Evolutionary conservation across 192 early-diverging fungal species (phyloP).

Genomic region (Coemansia sp.): DNA sequence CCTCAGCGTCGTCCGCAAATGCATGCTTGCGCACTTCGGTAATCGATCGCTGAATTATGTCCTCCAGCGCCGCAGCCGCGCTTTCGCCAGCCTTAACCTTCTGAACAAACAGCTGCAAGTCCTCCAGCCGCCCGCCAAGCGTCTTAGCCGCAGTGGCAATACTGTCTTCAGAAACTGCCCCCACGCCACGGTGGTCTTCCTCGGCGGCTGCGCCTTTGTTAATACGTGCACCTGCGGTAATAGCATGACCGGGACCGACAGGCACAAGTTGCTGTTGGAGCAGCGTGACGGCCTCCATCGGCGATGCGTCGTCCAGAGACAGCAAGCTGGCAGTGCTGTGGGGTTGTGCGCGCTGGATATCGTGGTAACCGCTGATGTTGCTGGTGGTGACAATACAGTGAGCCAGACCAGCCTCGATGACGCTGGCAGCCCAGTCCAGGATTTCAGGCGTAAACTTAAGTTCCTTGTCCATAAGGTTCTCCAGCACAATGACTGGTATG

Average conservation of each 20-base stretch:
- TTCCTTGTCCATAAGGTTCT: slow-evolving; percentile 78
- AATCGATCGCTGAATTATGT: slow-evolving; percentile 76
- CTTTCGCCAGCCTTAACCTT: slow-evolving; percentile 75
- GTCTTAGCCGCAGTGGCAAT: slow-evolving; percentile 57
- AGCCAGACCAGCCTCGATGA: slow-evolving; percentile 82
- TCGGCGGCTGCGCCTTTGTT: background rate
- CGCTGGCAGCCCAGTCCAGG: slow-evolving; percentile 78
- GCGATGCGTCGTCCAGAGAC: slow-evolving; percentile 44
- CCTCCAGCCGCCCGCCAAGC: slow-evolving; percentile 88
- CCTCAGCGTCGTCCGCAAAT: slow-evolving; percentile 61
- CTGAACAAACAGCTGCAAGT: slow-evolving; percentile 85
- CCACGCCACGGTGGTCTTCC: slow-evolving; percentile 19
- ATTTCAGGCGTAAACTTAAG: slow-evolving; percentile 60
- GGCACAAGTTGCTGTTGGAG: slow-evolving; percentile 52
- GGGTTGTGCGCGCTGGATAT: slow-evolving; percentile 57
- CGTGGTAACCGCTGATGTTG: slow-evolving; percentile 66
- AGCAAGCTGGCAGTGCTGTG: slow-evolving; percentile 41
- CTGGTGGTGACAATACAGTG: slow-evolving; percentile 88
- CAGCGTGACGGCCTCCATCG: slow-evolving; percentile 35
- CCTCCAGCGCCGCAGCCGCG: slow-evolving; percentile 69
- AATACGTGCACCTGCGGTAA: slow-evolving; percentile 9
- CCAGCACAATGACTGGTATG: slow-evolving; percentile 88
- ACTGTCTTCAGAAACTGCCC: slow-evolving; percentile 24
- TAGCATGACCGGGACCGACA: background rate
- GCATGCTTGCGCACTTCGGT: slow-evolving; percentile 88